Evolutionary conservation across 306 rosid species (phyloP), one percentile per base, ranked within the genome.

Genomic region (Lathyrus tuberosus): DNA sequence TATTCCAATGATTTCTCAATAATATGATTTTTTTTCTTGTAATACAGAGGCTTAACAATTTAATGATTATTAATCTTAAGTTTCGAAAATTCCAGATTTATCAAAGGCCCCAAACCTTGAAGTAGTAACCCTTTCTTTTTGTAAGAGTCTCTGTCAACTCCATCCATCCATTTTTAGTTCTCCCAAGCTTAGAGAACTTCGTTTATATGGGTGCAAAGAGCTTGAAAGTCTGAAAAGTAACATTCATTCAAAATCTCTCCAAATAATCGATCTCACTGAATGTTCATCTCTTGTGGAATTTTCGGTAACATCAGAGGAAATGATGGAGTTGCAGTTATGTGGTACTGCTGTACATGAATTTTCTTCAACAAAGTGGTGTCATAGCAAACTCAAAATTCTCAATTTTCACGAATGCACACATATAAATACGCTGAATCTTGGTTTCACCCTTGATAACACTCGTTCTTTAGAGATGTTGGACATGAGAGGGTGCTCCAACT

Each of bases 111-210:
- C 69, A 30, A 67, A 59, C 3, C 70, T 78, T 41, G 7, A 40
- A 41, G 0, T 0, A 0, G 3, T 72, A 1, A 0, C 3, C 4
- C 51, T 58, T 0, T 0, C 0, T 0, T 0, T 0, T 2, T 78
- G 82, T 78, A 1, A 0, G 20, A 58, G 31, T 3, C 46, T 78
- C 9, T 0, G 0, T 15, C 4, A n/a, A 0, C 16, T 78, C 35
- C 60, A 65, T 30, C 58, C 70, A 47, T 65, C 69, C 8, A 10
- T 48, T 37, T 49, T 59, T 2, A 14, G 33, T 10, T 15, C 15
- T 5, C 57, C 61, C 16, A 66, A 66, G 71, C 59, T 66, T 28
- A 10, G 0, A 28, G 30, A 28, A 28, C 44, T 12, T 10, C 3
- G 2, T 17, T 22, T 68, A 18, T 0, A 1, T 0, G 3, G 20